These are phyloP conservation scores for Sindora glabra DNA, from an alignment of 306 rosid genomes.

Conservation along the genomic window DNA sequence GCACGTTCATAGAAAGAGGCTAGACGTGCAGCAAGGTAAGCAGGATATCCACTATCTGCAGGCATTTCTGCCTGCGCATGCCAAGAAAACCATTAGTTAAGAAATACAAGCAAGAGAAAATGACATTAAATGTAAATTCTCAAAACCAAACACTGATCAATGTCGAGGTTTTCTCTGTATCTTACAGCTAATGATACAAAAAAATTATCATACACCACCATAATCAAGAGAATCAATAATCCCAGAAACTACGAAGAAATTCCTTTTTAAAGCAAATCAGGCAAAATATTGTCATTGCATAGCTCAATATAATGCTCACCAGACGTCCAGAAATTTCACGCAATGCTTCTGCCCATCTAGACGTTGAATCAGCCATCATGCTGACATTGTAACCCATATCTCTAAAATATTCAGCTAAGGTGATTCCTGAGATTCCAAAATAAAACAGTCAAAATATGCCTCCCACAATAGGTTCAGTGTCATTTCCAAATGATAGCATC, in stretches of 20 bases:
- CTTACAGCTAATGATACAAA: not conserved
- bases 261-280: too few species aligned
- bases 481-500: not conserved
- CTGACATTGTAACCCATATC: conserved; percentile 99
- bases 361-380: conserved; percentile 99
- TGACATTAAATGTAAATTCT: not conserved
- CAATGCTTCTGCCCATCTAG: conserved; percentile 99
- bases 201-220: not conserved
- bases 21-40: conserved; percentile 96
- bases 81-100: not conserved
- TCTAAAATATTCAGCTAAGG: conserved; percentile 96
- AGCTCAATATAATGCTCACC: conserved; percentile 42
- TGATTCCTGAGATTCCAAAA: conserved; percentile 67
- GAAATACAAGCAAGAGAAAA: not conserved
- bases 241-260: too few species aligned
- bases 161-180: not conserved
- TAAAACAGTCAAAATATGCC: not conserved
- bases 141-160: conserved; percentile 1
- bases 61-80: conserved; percentile 97
- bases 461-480: not conserved
- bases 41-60: conserved; percentile 99
- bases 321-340: conserved; percentile 99
- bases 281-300: not conserved
- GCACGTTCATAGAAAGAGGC: conserved; percentile 99
- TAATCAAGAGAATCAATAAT: too few species aligned